Percentiles rank a stretch among this genome's conserved stretches.
phyloP scores from a whole-genome alignment of 345 rosid species.

The Jatropha curcas region DNA sequence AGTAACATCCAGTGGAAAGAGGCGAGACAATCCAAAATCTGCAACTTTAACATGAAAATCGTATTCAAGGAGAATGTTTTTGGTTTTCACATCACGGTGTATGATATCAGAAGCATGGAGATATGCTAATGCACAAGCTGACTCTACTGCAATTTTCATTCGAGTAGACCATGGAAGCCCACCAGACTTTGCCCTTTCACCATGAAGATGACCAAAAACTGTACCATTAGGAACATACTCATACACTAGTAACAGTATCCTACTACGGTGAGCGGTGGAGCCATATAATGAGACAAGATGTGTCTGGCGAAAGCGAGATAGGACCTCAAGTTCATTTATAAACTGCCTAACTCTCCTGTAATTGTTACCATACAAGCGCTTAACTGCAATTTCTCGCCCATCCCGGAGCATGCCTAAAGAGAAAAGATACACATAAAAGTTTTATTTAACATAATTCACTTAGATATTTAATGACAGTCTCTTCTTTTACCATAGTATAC shows the following conservation, averaged over 20 bases:
- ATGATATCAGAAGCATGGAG: slow-evolving; percentile 74
- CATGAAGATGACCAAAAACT: slow-evolving; percentile 77
- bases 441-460: too few species aligned
- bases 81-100: slow-evolving; percentile 89
- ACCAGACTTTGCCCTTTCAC: slow-evolving; percentile 60
- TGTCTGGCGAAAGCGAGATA: slow-evolving; percentile 59
- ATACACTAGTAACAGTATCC: slow-evolving; percentile 72
- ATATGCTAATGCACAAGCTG: slow-evolving; percentile 73
- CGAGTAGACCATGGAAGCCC: slow-evolving; percentile 60
- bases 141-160: slow-evolving; percentile 73
- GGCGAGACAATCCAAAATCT: slow-evolving; percentile 82
- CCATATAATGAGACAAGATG: slow-evolving; percentile 82
- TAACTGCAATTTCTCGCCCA: slow-evolving; percentile 76
- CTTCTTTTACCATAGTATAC: too few species aligned
- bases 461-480: too few species aligned
- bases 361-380: slow-evolving; percentile 73
- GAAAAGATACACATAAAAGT: too few species aligned
- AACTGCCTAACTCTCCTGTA: slow-evolving; percentile 74
- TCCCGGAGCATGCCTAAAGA: slow-evolving; percentile 62
- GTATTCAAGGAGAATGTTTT: slow-evolving; percentile 76
- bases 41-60: slow-evolving; percentile 81
- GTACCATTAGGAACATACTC: slow-evolving; percentile 83
- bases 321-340: slow-evolving; percentile 73
- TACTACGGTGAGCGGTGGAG: slow-evolving; percentile 75
- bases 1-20: slow-evolving; percentile 61